Evolutionary conservation across 1,284 basidiomycete species (phyloP).

Genomic region (Meira nashicola): DNA sequence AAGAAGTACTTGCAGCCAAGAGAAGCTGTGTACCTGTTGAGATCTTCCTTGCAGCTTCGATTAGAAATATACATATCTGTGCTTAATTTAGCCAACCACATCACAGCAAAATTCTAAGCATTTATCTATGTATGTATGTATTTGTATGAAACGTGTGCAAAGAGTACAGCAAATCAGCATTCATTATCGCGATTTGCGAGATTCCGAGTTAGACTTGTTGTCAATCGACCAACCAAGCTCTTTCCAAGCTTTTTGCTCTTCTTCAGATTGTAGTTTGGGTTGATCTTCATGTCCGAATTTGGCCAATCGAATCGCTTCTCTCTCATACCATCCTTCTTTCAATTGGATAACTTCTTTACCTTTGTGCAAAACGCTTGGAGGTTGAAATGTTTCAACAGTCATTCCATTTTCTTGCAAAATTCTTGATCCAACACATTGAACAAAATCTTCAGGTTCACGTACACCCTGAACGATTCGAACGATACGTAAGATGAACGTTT

Average conservation of each 20-base stretch:
- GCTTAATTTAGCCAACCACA: too few species aligned
- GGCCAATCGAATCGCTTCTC: constrained; percentile 17
- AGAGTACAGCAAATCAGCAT: too few species aligned
- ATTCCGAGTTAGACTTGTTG: neutral
- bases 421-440: constrained; percentile 79
- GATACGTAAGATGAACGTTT: constrained; percentile 55
- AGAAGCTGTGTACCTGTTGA: too few species aligned
- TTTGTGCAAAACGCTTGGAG: constrained; percentile 53
- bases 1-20: too few species aligned
- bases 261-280: neutral
- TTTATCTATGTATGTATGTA: too few species aligned
- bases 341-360: neutral
- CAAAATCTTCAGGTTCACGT: constrained; percentile 84
- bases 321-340: constrained; percentile 17
- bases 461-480: constrained; percentile 81
- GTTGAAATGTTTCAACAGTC: constrained; percentile 65
- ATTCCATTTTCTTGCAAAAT: constrained; percentile 71
- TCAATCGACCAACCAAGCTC: neutral
- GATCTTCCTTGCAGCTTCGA: too few species aligned
- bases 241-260: neutral
- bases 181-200: too few species aligned
- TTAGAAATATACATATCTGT: too few species aligned
- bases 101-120: too few species aligned
- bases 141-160: too few species aligned
- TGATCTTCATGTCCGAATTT: constrained; percentile 17